Evolutionary conservation across 495 filamentous ascomycete species (phyloP), one percentile per base, ranked within the genome.

Genomic region (Penicillium bialowiezense): DNA sequence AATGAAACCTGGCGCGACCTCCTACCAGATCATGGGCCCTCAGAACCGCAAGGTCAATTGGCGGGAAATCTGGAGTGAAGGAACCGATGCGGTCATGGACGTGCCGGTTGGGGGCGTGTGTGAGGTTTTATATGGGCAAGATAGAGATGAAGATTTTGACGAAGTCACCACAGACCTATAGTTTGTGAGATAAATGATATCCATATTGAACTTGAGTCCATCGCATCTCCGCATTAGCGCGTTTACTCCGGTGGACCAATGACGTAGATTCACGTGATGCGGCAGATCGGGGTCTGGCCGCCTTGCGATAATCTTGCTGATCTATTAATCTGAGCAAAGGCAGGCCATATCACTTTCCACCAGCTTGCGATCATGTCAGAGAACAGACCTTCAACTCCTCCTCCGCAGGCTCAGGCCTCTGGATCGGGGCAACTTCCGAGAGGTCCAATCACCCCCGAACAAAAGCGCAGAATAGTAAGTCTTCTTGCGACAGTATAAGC

Each of bases 11-110:
- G 71, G 72, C 8, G 71, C 70, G 15, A 73, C 71, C 5, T 73
- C 68, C 4, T 76, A 68, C 50, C 74, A 79, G 41, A 68, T 73
- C 40, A 72, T 71, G 62, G 71, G 70, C 8, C 68, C 73, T 18
- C 74, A 77, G 49, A 74, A 71, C 36, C 74, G 71, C 50, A 75
- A 75, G 54, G 68, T 75, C 39, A 78, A 65, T 49, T 98, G 93
- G 93, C 81, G 73, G 56, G 77, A 72, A 41, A 72, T 92, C 7
- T 98, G 93, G 93, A 87, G 80, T 62, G 83, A 89, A 54, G 90
- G 95, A 24, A 99, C 95, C 1, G 93, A 99, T 77, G 93, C 90
- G 10, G 92, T 97, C 5, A 88, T 97, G 89, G 93, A 99, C 77
- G 83, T 99, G 15, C 93, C 93, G 6, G 77, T 97, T 34, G 95